Base-by-base conservation (phyloP, 179 eudicot species). In the Carnegiea gigantea region DNA sequence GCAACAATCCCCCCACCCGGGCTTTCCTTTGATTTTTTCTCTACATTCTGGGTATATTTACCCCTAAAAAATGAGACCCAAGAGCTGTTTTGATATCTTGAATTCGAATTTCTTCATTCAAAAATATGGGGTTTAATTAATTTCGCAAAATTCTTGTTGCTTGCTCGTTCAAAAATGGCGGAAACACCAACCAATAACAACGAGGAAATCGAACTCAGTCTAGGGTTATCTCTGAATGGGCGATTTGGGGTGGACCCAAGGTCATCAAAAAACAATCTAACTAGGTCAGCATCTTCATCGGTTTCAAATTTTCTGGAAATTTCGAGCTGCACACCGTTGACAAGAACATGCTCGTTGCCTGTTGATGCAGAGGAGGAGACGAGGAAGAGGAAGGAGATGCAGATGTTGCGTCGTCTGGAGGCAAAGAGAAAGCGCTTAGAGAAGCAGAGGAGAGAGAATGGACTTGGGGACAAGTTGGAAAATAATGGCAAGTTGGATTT, bases 141-240 rank as follows among this genome's bases (percentile, higher is more conserved):
- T 46, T 48, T 14, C 6, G 2, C 57, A 10, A 21, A 9, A n/a
- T 9, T 43, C 21, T 73, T 44, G 4, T 20, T 40, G 23, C 6
- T 21, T 20, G 30, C 9, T 73, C 2, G 1, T 44, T 40, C 36
- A 74, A 74, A 21, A 24, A 48, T 24, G 60, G 28, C 6, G 70
- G 49, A 77, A 59, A 23, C n/a, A 10, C 0, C 43, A 10, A 10
- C 53, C 23, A 13, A 77, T 54, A 60, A 59, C 20, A 20, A 9
- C 28, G 86, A 73, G 43, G 78, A 67, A 30, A 28, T 84, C 18
- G 92, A 91, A 87, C 80, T 91, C 44, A 86, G 86, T 72, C 82
- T 91, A 6, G 95, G 92, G 40, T 86, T 90, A 3, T 91, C 95
- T 6, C 75, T 85, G 79, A 89, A 89, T 72, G 94, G 94, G 0